Conservation (phyloP, 1,284 basidiomycete genomes). For the Ustilago nuda region DNA sequence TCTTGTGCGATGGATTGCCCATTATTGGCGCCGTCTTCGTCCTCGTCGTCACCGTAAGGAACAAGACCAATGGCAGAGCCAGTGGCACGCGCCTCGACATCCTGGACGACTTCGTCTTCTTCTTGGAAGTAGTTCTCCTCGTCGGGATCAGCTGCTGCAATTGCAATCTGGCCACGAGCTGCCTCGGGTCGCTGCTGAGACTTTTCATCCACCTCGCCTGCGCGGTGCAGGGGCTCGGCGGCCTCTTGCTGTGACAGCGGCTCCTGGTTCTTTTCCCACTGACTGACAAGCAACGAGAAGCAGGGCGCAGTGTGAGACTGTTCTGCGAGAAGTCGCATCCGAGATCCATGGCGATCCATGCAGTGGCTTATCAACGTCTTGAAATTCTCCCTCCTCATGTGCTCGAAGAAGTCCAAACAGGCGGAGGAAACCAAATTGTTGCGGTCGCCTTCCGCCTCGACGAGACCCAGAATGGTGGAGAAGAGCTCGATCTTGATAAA, state of each 20-base stretch:
- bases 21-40: background rate
- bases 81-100: constrained; percentile 69
- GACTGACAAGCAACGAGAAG: constrained; percentile 79
- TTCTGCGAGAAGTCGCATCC: constrained; percentile 77
- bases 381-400: constrained; percentile 80
- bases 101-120: constrained; percentile 77
- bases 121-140: constrained; percentile 89
- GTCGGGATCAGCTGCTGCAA: constrained; percentile 75
- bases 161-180: constrained; percentile 66
- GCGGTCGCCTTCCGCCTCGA: constrained; percentile 81
- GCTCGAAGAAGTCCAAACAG: constrained; percentile 94
- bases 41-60: constrained; percentile 74
- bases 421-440: constrained; percentile 95
- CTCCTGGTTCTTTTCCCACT: constrained; percentile 92
- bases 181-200: constrained; percentile 45
- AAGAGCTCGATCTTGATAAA: constrained; percentile 87
- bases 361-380: constrained; percentile 85
- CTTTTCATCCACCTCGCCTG: constrained; percentile 21
- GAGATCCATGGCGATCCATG: constrained; percentile 80
- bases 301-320: constrained; percentile 76
- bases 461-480: constrained; percentile 83
- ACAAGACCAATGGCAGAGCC: constrained; percentile 75
- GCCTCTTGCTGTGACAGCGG: constrained; percentile 30
- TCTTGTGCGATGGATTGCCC: constrained; percentile 14
- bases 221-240: constrained; percentile 13